Evolutionary conservation across 208 protist genomes (phyloP).

Genomic region (Leishmania lainsoni): DNA sequence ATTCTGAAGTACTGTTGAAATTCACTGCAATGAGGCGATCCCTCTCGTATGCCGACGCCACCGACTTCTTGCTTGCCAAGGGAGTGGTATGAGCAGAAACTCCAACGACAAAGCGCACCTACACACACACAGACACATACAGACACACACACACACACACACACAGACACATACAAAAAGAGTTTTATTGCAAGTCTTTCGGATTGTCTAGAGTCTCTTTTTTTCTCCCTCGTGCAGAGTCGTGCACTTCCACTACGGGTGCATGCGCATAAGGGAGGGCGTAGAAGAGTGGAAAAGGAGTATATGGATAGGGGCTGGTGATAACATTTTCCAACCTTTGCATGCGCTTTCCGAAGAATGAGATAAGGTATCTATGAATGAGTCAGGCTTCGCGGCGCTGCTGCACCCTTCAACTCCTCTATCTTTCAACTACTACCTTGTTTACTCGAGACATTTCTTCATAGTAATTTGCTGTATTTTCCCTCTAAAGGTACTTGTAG

Average conservation of each 20-base stretch:
- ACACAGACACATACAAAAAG: conserved; percentile 1
- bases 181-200: conserved; percentile 6
- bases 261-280: neutral
- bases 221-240: neutral
- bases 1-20: conserved; percentile 28
- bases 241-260: neutral
- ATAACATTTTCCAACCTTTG: neutral
- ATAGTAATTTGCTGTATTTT: neutral
- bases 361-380: neutral
- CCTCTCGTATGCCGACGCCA: conserved; percentile 55
- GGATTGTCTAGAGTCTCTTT: neutral
- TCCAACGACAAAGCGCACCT: neutral
- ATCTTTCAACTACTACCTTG: neutral
- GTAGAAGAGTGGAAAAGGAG: neutral
- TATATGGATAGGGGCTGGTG: neutral
- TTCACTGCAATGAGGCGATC: conserved; percentile 38
- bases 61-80: conserved; percentile 48
- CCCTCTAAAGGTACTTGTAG: neutral
- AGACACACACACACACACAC: neutral
- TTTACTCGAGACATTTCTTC: neutral
- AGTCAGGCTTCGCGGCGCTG: neutral
- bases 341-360: neutral
- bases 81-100: conserved; percentile 6
- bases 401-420: neutral
- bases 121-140: conserved; percentile 1